phyloP scores from a whole-genome alignment of 768 basidiomycete genomes.

The Collybiopsis confluens region DNA sequence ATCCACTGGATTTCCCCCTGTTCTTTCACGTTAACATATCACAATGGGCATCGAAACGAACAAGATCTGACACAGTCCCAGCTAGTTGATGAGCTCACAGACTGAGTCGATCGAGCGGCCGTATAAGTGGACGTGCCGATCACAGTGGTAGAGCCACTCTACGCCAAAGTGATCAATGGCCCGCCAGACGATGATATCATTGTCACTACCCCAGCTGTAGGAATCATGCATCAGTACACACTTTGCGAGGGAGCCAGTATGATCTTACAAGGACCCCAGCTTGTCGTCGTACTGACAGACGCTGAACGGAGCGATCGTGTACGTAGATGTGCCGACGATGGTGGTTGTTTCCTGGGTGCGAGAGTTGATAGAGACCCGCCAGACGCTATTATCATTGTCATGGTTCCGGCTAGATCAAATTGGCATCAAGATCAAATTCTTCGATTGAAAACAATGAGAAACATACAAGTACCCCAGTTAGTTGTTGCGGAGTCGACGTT shows the following conservation, averaged over 20 bases:
- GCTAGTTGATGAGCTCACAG: too few relatives aligned
- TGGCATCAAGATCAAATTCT: too few relatives aligned
- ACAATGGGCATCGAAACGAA: too few relatives aligned
- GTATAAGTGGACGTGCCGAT: background rate
- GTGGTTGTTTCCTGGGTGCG: constrained; percentile 1
- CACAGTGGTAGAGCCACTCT: background rate
- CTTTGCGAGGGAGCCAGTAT: background rate
- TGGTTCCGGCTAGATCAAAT: background rate
- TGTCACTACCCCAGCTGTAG: background rate
- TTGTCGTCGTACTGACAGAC: background rate
- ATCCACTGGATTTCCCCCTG: too few relatives aligned
- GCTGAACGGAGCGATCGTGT: background rate
- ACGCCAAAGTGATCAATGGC: background rate
- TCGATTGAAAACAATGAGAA: too few relatives aligned
- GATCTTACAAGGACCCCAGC: background rate
- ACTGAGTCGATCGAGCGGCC: background rate
- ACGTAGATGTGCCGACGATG: background rate
- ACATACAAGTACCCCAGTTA: constrained; percentile 1
- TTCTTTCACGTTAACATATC: too few relatives aligned
- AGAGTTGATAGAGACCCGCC: background rate
- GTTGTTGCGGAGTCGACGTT: background rate
- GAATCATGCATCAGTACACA: background rate
- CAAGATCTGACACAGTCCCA: too few relatives aligned
- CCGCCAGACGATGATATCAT: background rate
- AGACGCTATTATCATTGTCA: background rate